These are phyloP conservation scores for Spinacia oleracea DNA, from an alignment of 179 eudicot species.

Conservation along the genomic window DNA sequence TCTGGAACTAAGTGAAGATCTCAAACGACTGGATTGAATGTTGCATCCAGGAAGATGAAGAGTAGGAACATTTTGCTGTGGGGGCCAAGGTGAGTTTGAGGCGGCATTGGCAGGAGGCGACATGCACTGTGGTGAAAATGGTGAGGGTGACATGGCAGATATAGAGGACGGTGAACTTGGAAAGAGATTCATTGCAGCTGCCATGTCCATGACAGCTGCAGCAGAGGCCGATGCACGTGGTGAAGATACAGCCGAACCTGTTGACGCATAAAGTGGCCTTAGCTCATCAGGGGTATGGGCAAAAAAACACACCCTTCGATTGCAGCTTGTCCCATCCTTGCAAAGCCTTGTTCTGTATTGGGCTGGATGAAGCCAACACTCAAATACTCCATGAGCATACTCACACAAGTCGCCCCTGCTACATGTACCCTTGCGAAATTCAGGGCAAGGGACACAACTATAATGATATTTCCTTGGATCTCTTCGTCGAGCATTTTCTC, in stretches of 20 bases:
- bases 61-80: slow-evolving; percentile 49
- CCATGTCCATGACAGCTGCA: slow-evolving; percentile 55
- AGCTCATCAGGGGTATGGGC: slow-evolving; percentile 65
- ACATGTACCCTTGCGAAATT: slow-evolving; percentile 61
- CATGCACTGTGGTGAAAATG: slow-evolving; percentile 54
- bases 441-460: slow-evolving; percentile 73
- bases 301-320: slow-evolving; percentile 64
- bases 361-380: slow-evolving; percentile 75
- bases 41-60: slow-evolving; percentile 46
- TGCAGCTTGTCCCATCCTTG: slow-evolving; percentile 62
- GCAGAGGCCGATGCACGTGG: slow-evolving; percentile 47
- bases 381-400: slow-evolving; percentile 74
- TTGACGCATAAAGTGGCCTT: slow-evolving; percentile 55
- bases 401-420: slow-evolving; percentile 72
- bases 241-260: slow-evolving; percentile 64
- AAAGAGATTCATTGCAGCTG: slow-evolving; percentile 46
- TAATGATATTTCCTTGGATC: slow-evolving; percentile 70
- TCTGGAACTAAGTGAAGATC: slow-evolving; percentile 36
- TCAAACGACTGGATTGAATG: slow-evolving; percentile 42
- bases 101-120: slow-evolving; percentile 57
- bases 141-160: slow-evolving; percentile 41
- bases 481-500: slow-evolving; percentile 66
- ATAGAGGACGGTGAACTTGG: slow-evolving; percentile 63
- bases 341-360: slow-evolving; percentile 62
- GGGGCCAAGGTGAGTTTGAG: slow-evolving; percentile 47